These are phyloP conservation scores for Mimosa bimucronata DNA, from an alignment of 306 rosid genomes.

Conservation along the genomic window DNA sequence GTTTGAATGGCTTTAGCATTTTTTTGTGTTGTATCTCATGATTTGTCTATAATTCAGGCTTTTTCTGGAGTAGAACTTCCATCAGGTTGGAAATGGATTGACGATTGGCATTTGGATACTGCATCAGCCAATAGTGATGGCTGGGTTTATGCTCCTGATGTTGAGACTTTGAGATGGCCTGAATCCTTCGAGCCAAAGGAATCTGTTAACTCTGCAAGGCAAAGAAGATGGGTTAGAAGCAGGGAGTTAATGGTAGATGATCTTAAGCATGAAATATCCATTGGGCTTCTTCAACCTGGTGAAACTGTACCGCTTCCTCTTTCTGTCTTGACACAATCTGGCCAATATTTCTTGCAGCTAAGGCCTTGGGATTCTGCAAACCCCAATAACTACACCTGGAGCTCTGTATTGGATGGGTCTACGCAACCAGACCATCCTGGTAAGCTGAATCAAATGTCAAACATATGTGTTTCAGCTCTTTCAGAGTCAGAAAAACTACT, in stretches of 20 bases:
- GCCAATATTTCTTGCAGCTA: slow-evolving; percentile 62
- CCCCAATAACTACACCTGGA: slow-evolving; percentile 79
- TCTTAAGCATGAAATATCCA: slow-evolving; percentile 53
- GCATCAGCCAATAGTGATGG: slow-evolving; percentile 64
- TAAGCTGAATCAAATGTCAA: slow-evolving; percentile 45
- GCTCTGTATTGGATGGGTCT: slow-evolving; percentile 65
- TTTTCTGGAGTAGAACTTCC: slow-evolving; percentile 59
- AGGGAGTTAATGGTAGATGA: slow-evolving; percentile 57
- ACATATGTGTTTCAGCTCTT: slow-evolving; percentile 72
- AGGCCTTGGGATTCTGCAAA: slow-evolving; percentile 61
- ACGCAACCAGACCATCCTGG: slow-evolving; percentile 50
- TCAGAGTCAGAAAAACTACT: slow-evolving; percentile 81
- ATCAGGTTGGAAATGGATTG: slow-evolving; percentile 85
- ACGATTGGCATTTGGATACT: slow-evolving; percentile 88
- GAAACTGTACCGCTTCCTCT: slow-evolving; percentile 78
- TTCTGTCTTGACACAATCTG: slow-evolving; percentile 70
- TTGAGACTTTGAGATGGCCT: slow-evolving; percentile 80
- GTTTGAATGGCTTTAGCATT: slow-evolving; percentile 20
- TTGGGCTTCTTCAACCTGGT: slow-evolving; percentile 87
- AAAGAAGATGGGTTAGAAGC: slow-evolving; percentile 82
- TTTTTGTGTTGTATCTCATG: slow-evolving; percentile 19
- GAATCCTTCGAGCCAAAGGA: slow-evolving; percentile 55
- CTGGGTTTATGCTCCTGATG: slow-evolving; percentile 82
- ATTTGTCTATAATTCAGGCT: slow-evolving; percentile 47
- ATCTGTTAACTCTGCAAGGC: slow-evolving; percentile 62